Conservation (phyloP, 257 asterid species). For the Solanum appendiculatum region DNA sequence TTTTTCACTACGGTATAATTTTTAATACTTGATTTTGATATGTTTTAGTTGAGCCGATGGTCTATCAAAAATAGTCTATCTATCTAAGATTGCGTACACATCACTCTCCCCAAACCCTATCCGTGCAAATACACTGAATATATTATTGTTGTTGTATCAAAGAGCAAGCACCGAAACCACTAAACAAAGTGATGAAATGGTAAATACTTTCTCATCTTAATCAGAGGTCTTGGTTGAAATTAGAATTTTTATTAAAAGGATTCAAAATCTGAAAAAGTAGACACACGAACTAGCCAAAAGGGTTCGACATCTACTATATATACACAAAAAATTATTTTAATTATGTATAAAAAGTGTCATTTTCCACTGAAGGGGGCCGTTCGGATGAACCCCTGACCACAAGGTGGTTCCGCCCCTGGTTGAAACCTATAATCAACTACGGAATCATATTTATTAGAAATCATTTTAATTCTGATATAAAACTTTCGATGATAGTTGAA, state of each 20-base stretch:
- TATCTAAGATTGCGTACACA: not conserved
- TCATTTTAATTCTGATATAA: no score
- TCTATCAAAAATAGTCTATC: not conserved
- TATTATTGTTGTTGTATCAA: not conserved
- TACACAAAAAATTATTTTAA: no score
- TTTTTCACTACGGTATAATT: not conserved
- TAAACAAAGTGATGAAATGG: not conserved
- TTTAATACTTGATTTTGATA: not conserved
- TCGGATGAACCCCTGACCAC: no score
- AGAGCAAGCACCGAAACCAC: not conserved
- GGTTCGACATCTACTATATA: no score
- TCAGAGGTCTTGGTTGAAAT: not conserved
- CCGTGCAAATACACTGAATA: not conserved
- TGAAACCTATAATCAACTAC: rapidly evolving
- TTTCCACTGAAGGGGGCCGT: no score
- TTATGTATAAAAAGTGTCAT: no score
- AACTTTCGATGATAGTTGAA: rapidly evolving
- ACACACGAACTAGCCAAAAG: no score
- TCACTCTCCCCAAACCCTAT: rapidly evolving
- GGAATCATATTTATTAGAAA: not conserved
- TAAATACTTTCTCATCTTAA: not conserved
- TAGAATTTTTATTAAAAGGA: no score
- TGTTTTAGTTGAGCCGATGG: not conserved
- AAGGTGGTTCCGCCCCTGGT: no score
- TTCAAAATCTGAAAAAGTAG: no score